phyloP scores from a whole-genome alignment of 495 filamentous ascomycete genomes.

The Penicillium steckii region DNA sequence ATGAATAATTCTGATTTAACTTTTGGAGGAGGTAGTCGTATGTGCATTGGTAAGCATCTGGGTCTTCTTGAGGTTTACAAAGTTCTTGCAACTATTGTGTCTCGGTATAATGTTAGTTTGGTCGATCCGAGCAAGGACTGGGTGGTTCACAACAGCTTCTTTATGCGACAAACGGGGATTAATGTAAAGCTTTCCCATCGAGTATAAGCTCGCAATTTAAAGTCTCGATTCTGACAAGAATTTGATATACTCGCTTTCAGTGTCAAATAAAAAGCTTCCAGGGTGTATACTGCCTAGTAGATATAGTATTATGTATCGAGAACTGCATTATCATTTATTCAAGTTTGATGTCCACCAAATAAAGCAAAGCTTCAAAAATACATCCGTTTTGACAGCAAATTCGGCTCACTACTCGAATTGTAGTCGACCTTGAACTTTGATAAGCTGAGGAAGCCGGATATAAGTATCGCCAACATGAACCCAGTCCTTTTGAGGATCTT shows the following conservation, averaged over 20 bases:
- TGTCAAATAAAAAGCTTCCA: no score
- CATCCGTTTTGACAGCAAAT: no score
- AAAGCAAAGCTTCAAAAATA: no score
- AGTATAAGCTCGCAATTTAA: no score
- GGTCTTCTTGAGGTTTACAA: conserved; percentile 58
- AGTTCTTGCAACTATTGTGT: conserved; percentile 49
- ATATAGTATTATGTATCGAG: no score
- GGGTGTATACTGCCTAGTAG: no score
- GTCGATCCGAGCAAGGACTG: conserved; percentile 42
- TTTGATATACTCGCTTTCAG: no score
- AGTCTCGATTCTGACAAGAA: no score
- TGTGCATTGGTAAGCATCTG: conserved; percentile 56
- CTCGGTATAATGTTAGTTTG: conserved; percentile 51
- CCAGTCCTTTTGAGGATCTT: conserved; percentile 2
- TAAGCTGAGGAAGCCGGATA: conserved; percentile 6
- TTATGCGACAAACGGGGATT: conserved; percentile 52
- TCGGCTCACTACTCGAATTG: neutral
- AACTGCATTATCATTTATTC: no score
- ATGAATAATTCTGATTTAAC: conserved; percentile 37
- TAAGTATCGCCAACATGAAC: neutral
- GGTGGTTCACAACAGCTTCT: conserved; percentile 51
- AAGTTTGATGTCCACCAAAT: no score
- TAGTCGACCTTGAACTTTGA: neutral
- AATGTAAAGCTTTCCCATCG: conserved; percentile 20
- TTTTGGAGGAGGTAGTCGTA: conserved; percentile 53